These are phyloP conservation scores for Chlorociboria aeruginascens DNA, from an alignment of 495 filamentous ascomycete species.

Conservation along the genomic window DNA sequence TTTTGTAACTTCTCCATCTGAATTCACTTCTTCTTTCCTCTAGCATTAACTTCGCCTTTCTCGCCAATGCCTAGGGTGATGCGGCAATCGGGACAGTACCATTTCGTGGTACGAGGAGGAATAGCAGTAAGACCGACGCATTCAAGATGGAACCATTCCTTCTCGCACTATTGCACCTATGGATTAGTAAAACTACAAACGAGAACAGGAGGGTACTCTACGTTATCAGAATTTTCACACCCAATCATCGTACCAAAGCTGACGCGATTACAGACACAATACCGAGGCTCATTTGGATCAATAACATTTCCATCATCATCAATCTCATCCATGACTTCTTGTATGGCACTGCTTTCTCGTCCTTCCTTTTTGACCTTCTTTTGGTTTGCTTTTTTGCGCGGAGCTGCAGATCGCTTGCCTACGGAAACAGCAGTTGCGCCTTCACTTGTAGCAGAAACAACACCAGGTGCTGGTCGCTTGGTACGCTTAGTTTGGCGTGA, in stretches of 20 bases:
- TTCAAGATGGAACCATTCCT: conserved; percentile 90
- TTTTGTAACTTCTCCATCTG: neutral
- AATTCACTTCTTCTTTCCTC: conserved; percentile 32
- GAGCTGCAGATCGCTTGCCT: conserved; percentile 69
- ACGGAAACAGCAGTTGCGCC: conserved; percentile 66
- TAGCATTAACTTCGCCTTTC: conserved; percentile 41
- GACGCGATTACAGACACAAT: conserved; percentile 85
- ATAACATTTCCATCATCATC: conserved; percentile 64
- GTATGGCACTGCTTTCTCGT: conserved; percentile 26
- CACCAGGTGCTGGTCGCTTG: conserved; percentile 68
- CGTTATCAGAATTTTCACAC: conserved; percentile 73
- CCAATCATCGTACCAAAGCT: conserved; percentile 92
- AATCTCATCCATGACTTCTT: conserved; percentile 38
- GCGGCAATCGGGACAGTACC: conserved; percentile 89
- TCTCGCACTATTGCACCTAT: conserved; percentile 41
- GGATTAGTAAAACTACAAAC: neutral
- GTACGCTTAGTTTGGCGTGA: conserved; percentile 25
- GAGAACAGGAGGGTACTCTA: conserved; percentile 35
- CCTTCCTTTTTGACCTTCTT: conserved; percentile 36
- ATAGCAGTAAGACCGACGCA: conserved; percentile 71
- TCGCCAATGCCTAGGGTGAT: conserved; percentile 50
- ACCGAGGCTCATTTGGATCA: conserved; percentile 76
- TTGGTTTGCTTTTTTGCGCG: conserved; percentile 45
- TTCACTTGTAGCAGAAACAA: conserved; percentile 55
- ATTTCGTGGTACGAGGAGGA: conserved; percentile 70